Evolutionary conservation across 1,139 yeast species (phyloP), one percentile per base, ranked within the genome.

Genomic region (Candida dubliniensis): DNA sequence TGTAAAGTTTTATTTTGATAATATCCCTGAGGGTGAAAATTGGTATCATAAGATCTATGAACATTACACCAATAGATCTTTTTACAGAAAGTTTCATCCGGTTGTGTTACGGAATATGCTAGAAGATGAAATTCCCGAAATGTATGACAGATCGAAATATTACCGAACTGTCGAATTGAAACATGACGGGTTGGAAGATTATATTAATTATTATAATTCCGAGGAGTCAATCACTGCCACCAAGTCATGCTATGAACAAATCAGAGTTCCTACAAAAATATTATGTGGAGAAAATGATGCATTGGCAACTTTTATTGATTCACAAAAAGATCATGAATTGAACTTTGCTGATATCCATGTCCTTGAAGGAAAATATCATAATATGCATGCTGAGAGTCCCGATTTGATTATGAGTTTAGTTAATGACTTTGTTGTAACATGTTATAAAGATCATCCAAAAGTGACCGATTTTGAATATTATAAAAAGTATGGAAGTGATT

Each of bases 341-440:
- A 34, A 34, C 11, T 41, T 36, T 35, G 47, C 46, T 11, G 35
- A 42, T 18, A 23, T 46, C 11, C 40, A 41, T 24, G 12, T 39
- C 55, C 6, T 82, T 84, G 85, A 75, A 72, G 40, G 36, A 9
- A 34, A 42, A 1, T 69, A 70, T 38, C 90, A 81, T 59, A 59
- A 76, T 47, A 64, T 79, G 32, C 73, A 75, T 46, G 74, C 75
- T 27, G 86, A 81, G 52, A 52, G 55, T 36, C 87, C 87, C 1
- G 82, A 80, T 40, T 71, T 62, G 13, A 59, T 71, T 4, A 34
- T 48, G 37, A 43, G 44, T 31, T 26, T 38, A 12, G 42, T 48
- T n/a, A 37, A 37, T 38, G 47, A 47, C 36, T 45, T 45, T 40
- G 42, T 48, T 11, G 35, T 45, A 15, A 45, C 43, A 13, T 29